These are phyloP conservation scores for Micractinium conductrix DNA, from an alignment of 139 green algal species.

Conservation along the genomic window DNA sequence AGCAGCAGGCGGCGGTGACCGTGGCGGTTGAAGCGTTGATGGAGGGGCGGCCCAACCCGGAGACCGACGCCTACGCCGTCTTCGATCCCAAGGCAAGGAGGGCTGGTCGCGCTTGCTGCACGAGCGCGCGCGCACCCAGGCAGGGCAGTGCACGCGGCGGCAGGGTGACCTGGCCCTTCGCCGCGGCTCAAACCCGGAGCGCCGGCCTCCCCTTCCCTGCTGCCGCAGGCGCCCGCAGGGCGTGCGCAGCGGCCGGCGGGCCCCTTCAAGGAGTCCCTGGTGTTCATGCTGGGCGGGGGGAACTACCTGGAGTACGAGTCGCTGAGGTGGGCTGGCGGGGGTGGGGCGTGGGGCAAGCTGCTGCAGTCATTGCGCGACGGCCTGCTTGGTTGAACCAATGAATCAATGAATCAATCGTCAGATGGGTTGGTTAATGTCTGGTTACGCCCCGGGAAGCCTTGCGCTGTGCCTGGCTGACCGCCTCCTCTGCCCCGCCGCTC, in stretches of 20 bases:
- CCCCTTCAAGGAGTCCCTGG: conserved; percentile 86
- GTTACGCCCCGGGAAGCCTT: too few species aligned
- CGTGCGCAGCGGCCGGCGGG: conserved; percentile 46
- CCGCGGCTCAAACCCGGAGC: too few species aligned
- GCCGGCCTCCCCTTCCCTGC: not conserved
- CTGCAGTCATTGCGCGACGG: not conserved
- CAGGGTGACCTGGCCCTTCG: too few species aligned
- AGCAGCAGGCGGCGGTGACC: conserved; percentile 79
- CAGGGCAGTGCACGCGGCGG: too few species aligned
- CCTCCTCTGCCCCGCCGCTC: too few species aligned
- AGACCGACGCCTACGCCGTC: conserved; percentile 79
- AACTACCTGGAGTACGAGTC: conserved; percentile 95
- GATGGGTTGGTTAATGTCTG: too few species aligned
- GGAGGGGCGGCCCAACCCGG: conserved; percentile 75
- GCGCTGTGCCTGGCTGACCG: too few species aligned
- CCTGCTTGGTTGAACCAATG: not conserved
- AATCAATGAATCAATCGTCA: too few species aligned
- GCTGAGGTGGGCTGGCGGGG: conserved; percentile 67
- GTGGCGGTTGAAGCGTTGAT: conserved; percentile 90
- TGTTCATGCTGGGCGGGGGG: conserved; percentile 98
- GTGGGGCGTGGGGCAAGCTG: not conserved
- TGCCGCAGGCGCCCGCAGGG: conserved; percentile 48
- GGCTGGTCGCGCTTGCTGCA: not conserved
- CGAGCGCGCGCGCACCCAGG: too few species aligned
- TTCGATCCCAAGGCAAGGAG: conserved; percentile 88